phyloP scores from a whole-genome alignment of 2,329 filamentous ascomycete species.

The Fusarium buxicola region DNA sequence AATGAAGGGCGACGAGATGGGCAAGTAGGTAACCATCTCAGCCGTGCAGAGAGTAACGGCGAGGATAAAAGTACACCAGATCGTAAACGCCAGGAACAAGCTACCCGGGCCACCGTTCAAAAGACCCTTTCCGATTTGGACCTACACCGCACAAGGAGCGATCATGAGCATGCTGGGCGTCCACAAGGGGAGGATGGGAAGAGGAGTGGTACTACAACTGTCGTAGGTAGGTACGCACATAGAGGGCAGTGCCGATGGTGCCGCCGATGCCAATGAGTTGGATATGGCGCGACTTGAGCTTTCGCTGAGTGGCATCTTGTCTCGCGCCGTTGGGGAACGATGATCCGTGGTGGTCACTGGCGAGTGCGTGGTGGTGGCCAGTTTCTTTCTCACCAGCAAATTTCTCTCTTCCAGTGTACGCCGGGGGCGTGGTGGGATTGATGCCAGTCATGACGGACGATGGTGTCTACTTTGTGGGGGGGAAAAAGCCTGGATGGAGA shows the following conservation, averaged over 20 bases:
- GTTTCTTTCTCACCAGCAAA: slow-evolving; percentile 7
- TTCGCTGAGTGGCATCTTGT: slow-evolving; percentile 58
- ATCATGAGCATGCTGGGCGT: slow-evolving; percentile 28
- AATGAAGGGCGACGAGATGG: slow-evolving; percentile 83
- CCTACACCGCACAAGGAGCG: slow-evolving; percentile 47
- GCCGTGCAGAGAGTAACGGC: slow-evolving; percentile 72
- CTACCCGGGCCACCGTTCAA: slow-evolving; percentile 69
- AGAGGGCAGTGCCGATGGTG: slow-evolving; percentile 72
- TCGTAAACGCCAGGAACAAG: slow-evolving; percentile 68
- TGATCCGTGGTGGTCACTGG: neutral
- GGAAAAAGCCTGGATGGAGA: too few species aligned
- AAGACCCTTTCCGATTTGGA: slow-evolving; percentile 68
- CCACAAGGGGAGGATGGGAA: neutral
- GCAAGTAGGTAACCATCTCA: slow-evolving; percentile 82
- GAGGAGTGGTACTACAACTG: neutral
- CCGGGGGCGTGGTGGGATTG: slow-evolving; percentile 38
- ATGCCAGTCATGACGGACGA: slow-evolving; percentile 38
- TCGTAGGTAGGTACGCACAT: slow-evolving; percentile 52
- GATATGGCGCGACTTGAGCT: slow-evolving; percentile 67
- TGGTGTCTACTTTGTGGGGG: neutral
- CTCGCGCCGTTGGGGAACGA: slow-evolving; percentile 1
- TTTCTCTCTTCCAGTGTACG: slow-evolving; percentile 44
- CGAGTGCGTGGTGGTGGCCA: slow-evolving; percentile 2
- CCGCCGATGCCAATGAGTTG: slow-evolving; percentile 73
- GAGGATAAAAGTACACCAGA: slow-evolving; percentile 72